Evolutionary conservation across 2,329 filamentous ascomycete genomes (phyloP).

Genomic region (Catunica adiposa): DNA sequence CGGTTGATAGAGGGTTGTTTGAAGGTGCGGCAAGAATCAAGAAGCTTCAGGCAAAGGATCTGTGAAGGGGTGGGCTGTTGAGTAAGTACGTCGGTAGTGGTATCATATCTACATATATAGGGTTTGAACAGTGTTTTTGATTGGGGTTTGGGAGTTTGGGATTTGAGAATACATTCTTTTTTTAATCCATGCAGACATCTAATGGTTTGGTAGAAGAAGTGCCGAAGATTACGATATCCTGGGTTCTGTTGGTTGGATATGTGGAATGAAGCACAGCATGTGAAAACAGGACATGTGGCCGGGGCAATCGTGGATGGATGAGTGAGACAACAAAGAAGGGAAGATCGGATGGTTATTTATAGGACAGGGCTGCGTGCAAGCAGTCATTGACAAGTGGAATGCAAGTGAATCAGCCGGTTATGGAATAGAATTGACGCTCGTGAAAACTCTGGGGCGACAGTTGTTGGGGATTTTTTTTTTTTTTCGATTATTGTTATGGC

Average conservation of each 20-base stretch:
- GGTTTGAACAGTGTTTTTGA: background rate
- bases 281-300: background rate
- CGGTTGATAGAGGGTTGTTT: slow-evolving; percentile 78
- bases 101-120: slow-evolving; percentile 1
- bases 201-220: no score
- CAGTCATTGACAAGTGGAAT: no score
- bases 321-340: no score
- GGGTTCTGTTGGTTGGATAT: no score
- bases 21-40: slow-evolving; percentile 72
- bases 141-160: background rate
- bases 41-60: slow-evolving; percentile 60
- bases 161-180: background rate
- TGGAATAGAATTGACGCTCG: no score
- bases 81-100: background rate
- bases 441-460: no score
- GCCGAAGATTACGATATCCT: no score
- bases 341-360: no score
- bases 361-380: no score
- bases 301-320: no score
- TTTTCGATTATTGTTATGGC: background rate
- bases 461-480: background rate
- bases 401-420: no score
- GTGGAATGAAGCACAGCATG: background rate
- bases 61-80: slow-evolving; percentile 24
- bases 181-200: no score